Percentiles rank a stretch among this genome's conserved stretches.
These are phyloP conservation scores for Parvularia atlantis DNA, from an alignment of 78 protist genomes.

Conservation along the genomic window DNA sequence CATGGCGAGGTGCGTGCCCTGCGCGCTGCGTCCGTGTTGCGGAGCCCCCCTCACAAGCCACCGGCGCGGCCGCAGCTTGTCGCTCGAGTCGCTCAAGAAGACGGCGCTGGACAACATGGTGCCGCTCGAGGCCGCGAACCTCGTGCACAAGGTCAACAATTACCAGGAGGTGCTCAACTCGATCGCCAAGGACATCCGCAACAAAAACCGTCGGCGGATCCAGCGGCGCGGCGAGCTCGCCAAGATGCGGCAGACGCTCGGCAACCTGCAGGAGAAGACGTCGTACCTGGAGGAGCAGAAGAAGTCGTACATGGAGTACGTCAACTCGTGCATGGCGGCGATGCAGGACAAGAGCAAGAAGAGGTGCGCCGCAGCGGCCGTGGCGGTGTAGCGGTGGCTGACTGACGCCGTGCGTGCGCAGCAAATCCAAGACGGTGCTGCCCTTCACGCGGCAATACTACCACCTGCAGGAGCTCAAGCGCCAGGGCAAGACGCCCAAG, in stretches of 20 bases:
- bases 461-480: no score
- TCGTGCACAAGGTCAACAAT: neutral
- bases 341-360: neutral
- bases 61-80: neutral
- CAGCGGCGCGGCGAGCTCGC: neutral
- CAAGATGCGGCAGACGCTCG: neutral
- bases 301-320: neutral
- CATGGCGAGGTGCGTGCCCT: no score
- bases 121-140: slow-evolving; percentile 2
- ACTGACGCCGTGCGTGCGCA: no score
- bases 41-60: neutral
- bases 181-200: slow-evolving; percentile 14
- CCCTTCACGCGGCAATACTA: no score
- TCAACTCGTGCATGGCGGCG: neutral
- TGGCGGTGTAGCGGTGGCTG: no score
- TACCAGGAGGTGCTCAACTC: slow-evolving; percentile 8
- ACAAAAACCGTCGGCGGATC: neutral
- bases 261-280: neutral
- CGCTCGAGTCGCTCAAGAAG: neutral
- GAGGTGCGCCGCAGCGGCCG: neutral
- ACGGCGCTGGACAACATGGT: neutral
- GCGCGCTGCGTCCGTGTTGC: no score
- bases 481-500: no score
- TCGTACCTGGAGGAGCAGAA: neutral
- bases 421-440: no score